These are phyloP conservation scores for Dimocarpus longan DNA, from an alignment of 345 rosid species.

Conservation along the genomic window DNA sequence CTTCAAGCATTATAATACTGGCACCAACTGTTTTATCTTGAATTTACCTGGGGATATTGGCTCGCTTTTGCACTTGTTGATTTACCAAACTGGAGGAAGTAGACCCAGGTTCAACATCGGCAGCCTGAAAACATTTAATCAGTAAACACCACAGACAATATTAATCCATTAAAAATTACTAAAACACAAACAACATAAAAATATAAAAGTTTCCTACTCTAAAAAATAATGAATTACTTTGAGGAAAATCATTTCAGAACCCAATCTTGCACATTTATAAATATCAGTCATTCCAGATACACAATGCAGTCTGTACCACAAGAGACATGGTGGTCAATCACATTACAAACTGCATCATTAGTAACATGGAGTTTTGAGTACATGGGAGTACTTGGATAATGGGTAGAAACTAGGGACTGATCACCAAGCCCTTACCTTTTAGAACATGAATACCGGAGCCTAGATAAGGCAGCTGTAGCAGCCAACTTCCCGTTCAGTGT, in stretches of 20 bases:
- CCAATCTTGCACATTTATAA: background rate
- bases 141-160: slow-evolving; percentile 12
- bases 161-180: background rate
- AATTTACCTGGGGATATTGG: slow-evolving; percentile 44
- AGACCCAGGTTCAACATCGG: slow-evolving; percentile 36
- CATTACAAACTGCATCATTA: background rate
- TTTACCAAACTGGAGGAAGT: slow-evolving; percentile 28
- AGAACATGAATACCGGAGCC: slow-evolving; percentile 40
- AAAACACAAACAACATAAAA: background rate
- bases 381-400: slow-evolving; percentile 58
- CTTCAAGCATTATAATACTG: background rate
- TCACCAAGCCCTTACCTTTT: slow-evolving; percentile 60
- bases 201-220: background rate
- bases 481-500: slow-evolving; percentile 48
- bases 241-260: background rate
- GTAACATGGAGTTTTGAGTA: slow-evolving; percentile 6
- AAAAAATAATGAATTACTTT: background rate
- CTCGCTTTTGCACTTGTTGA: slow-evolving; percentile 44
- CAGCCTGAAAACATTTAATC: slow-evolving; percentile 38
- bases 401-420: slow-evolving; percentile 55
- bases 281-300: background rate
- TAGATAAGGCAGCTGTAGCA: slow-evolving; percentile 55
- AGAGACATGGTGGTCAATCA: background rate
- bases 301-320: background rate
- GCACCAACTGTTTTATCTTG: background rate